Base-by-base conservation (phyloP, 805 yeast genomes). In the Isabelozyma gotoi region DNA sequence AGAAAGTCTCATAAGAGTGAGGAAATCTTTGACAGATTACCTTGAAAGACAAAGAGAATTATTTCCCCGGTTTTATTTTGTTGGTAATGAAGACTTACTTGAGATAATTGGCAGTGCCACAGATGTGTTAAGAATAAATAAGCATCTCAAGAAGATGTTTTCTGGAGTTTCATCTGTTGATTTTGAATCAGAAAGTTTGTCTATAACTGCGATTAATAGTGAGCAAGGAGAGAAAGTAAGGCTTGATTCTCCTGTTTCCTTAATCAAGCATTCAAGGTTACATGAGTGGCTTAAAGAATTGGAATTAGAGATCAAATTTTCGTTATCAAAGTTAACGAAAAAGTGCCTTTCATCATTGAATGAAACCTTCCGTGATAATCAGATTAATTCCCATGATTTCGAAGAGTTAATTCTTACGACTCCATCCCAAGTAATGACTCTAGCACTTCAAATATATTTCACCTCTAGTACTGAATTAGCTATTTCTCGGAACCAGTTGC, bases 81-180 rank as follows among this genome's bases (percentile, higher is more conserved):
- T 92, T 19, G 97, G 97, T 5, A 92, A 92, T 58, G 96, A 90
- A 46, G 97, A 92, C 58, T 64, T 92, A 21, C 67, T 92, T 27
- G 96, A 88, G 47, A 77, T 92, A 33, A 76, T 92, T 29, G 96
- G 97, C 2, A 76, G 83, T 40, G 67, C 80, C 0, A 64, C 58
- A 4, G 77, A 82, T 49, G 52, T 79, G 2, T 34, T 37, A 2
- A 50, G 58, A n/a, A 68, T 84, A 3, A 81, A 82, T 14, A 74
- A 71, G 37, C 90, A 85, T 54, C 63, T 90, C 39, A 69, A 71
- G 38, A 87, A 86, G 54, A 77, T 90, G 83, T 90, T 86, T 58
- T 60, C 80, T 4, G 95, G 92, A 2, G 67, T 89, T 2, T 50
- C 73, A 0, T 55, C 67, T 2, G 50, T 88, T 2, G 52, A 61